A percentile compares a stretch with the other conserved stretches of the same genome.
Conservation (phyloP, 1,284 basidiomycete species). For the Papiliotrema laurentii region DNA sequence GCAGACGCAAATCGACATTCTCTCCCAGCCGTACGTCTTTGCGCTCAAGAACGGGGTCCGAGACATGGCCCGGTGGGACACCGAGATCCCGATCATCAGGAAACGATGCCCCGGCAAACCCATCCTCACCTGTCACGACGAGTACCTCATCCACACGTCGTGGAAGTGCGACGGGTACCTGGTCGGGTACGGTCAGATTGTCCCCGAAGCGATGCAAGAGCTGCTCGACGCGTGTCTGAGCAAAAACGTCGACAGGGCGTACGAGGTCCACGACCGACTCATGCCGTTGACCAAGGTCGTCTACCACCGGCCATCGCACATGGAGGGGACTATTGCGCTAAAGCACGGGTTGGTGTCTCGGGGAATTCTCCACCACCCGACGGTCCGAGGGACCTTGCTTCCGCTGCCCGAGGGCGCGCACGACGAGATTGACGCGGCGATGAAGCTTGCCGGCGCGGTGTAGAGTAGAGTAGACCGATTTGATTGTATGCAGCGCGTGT, state of each 20-base stretch:
- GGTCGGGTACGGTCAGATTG: slow-evolving; percentile 13
- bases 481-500: too few relatives aligned
- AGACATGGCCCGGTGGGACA: slow-evolving; percentile 13
- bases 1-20: slow-evolving; percentile 12
- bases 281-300: slow-evolving; percentile 16
- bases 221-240: slow-evolving; percentile 7
- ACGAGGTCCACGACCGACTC: slow-evolving; percentile 8
- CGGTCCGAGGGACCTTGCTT: slow-evolving; percentile 11
- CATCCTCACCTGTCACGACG: slow-evolving; percentile 15
- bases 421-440: slow-evolving; percentile 12
- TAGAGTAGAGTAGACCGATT: too few relatives aligned
- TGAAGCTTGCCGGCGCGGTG: slow-evolving; percentile 6
- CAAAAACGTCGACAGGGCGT: slow-evolving; percentile 9
- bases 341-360: slow-evolving; percentile 15
- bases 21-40: slow-evolving; percentile 10
- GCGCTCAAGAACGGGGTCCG: slow-evolving; percentile 15
- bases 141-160: slow-evolving; percentile 14
- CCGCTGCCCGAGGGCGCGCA: slow-evolving; percentile 15
- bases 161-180: slow-evolving; percentile 9
- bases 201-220: slow-evolving; percentile 12
- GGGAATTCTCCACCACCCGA: slow-evolving; percentile 13
- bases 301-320: slow-evolving; percentile 18
- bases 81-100: slow-evolving; percentile 12
- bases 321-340: slow-evolving; percentile 20
- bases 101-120: slow-evolving; percentile 9